phyloP scores from a whole-genome alignment of 2,329 filamentous ascomycete genomes.

The Monosporascus sp. region DNA sequence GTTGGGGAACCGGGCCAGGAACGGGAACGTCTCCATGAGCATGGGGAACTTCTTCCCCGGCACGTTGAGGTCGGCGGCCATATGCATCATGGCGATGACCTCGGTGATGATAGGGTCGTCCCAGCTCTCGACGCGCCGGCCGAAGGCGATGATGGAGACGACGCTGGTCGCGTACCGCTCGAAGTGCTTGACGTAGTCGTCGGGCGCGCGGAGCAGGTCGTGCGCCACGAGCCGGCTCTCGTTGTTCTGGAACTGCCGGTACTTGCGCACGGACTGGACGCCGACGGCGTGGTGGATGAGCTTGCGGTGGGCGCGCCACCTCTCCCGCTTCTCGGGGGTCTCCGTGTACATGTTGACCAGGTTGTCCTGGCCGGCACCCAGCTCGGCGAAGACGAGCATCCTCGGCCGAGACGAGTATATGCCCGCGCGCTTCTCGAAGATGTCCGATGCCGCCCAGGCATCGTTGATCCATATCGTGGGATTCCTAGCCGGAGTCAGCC shows the following conservation, averaged over 20 bases:
- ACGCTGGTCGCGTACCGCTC: constrained; percentile 50
- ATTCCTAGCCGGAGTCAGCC: constrained; percentile 19
- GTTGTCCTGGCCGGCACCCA: constrained; percentile 38
- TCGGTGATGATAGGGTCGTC: constrained; percentile 54
- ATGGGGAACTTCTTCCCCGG: constrained; percentile 50
- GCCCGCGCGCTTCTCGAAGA: constrained; percentile 49
- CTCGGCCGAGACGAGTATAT: constrained; percentile 46
- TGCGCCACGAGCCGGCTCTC: constrained; percentile 51
- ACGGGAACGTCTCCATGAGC: constrained; percentile 51
- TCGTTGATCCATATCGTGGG: constrained; percentile 44
- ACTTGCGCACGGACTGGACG: constrained; percentile 49
- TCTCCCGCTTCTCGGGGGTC: constrained; percentile 32
- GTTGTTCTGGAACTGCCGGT: constrained; percentile 50
- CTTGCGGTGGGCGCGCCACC: constrained; percentile 42
- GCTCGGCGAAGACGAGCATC: constrained; percentile 42
- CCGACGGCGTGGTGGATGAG: constrained; percentile 48
- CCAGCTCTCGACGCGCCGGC: constrained; percentile 42
- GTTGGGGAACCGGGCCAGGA: constrained; percentile 42
- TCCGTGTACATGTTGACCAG: constrained; percentile 39
- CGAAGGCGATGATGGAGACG: constrained; percentile 52
- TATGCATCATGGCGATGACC: constrained; percentile 53
- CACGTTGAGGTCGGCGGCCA: constrained; percentile 50
- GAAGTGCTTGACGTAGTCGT: constrained; percentile 46
- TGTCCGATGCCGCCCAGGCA: constrained; percentile 44
- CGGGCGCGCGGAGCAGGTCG: constrained; percentile 39